A percentile compares a stretch with the other conserved stretches of the same genome.
These are phyloP conservation scores for Phanerochaete carnosa DNA, from an alignment of 768 basidiomycete species.

Conservation along the genomic window DNA sequence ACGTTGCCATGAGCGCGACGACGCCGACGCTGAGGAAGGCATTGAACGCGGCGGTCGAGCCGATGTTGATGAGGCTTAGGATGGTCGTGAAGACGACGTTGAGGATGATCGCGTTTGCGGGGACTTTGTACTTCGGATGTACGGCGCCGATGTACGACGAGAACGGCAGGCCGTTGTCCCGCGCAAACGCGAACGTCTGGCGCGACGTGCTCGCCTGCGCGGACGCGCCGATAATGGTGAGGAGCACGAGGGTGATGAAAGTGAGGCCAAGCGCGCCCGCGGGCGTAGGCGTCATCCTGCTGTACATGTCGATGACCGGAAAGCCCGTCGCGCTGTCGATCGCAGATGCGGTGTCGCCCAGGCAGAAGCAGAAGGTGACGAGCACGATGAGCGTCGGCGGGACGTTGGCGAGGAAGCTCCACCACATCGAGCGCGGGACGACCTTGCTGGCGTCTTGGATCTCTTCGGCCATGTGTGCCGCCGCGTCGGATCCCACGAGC, in stretches of 20 bases:
- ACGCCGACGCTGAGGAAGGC: slow-evolving; percentile 2
- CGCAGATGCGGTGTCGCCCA: background rate
- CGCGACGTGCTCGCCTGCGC: background rate
- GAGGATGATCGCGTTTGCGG: background rate
- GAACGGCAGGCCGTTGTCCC: background rate
- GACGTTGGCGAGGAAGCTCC: background rate
- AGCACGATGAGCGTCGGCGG: slow-evolving; percentile 1
- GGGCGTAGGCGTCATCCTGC: background rate
- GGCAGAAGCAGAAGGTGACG: slow-evolving; percentile 4
- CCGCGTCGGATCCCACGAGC: background rate
- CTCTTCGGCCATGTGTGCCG: slow-evolving; percentile 6
- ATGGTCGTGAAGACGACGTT: background rate
- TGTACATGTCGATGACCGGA: background rate
- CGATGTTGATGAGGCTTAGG: slow-evolving; percentile 4
- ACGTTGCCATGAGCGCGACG: slow-evolving; percentile 5
- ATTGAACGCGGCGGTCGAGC: slow-evolving; percentile 1
- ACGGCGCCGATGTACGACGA: background rate
- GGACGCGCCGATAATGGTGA: background rate
- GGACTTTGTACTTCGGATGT: background rate
- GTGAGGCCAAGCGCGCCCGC: background rate
- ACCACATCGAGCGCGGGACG: slow-evolving; percentile 5
- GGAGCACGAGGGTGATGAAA: background rate
- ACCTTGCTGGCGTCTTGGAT: background rate
- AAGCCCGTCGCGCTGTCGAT: slow-evolving; percentile 1
- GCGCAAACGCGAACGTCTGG: background rate